phyloP scores from a whole-genome alignment of 106 monocot genomes.

The Acorus gramineus region DNA sequence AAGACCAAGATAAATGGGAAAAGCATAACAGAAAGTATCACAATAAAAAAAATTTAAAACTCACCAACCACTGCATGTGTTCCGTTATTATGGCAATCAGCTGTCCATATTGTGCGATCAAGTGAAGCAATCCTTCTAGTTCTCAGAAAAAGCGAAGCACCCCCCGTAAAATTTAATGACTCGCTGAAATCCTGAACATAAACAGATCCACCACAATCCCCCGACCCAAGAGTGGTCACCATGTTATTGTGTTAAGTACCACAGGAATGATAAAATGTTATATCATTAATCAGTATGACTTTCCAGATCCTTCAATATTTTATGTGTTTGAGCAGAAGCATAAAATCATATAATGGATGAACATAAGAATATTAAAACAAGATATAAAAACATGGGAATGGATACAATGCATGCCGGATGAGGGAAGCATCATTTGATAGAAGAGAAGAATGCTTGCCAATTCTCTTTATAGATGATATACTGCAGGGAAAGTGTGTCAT shows the following conservation, averaged over 20 bases:
- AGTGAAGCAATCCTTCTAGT: constrained; percentile 23
- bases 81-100: constrained; percentile 38
- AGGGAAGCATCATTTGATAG: constrained; percentile 10
- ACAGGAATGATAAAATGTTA: too few relatives aligned
- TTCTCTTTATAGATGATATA: constrained; percentile 46
- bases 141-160: constrained; percentile 2
- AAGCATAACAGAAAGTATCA: background rate
- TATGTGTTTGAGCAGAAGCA: constrained; percentile 8
- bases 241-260: constrained; percentile 30
- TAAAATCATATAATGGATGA: constrained; percentile 20
- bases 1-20: background rate
- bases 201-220: constrained; percentile 46
- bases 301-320: too few relatives aligned
- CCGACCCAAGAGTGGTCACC: constrained; percentile 79
- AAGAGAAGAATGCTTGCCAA: constrained; percentile 17
- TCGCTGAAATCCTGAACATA: constrained; percentile 42
- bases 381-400: constrained; percentile 4
- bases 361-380: background rate
- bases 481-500: constrained; percentile 19
- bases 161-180: constrained; percentile 20
- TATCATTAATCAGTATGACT: too few relatives aligned
- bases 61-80: constrained; percentile 65
- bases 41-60: constrained; percentile 1
- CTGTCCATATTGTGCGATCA: constrained; percentile 74
- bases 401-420: constrained; percentile 66